A percentile compares a stretch with the other conserved stretches of the same genome.
These are phyloP conservation scores for Brassica nigra DNA, from an alignment of 345 rosid genomes.

Conservation along the genomic window DNA sequence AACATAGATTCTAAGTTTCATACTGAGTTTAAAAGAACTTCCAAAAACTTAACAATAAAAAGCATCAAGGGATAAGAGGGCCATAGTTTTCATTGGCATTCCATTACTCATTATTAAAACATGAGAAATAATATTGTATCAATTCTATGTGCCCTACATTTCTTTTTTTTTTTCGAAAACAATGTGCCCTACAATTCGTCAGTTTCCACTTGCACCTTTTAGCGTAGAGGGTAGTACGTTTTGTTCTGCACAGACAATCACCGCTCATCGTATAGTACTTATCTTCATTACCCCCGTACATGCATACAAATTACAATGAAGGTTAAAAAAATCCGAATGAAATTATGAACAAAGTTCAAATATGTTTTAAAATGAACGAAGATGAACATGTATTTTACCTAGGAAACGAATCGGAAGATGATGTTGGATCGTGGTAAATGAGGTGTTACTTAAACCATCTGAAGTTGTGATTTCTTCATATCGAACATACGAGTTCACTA, in stretches of 20 bases:
- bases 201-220: constrained; percentile 29
- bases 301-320: not conserved
- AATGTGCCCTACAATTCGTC: constrained; percentile 3
- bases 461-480: not conserved
- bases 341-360: not conserved
- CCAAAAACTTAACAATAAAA: not conserved
- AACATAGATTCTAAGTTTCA: not conserved
- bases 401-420: not conserved
- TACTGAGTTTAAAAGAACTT: not conserved
- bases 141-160: constrained; percentile 27
- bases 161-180: no score
- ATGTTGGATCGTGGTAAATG: not conserved
- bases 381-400: not conserved
- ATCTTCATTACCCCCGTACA: not conserved
- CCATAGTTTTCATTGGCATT: constrained; percentile 17
- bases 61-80: constrained; percentile 20
- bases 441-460: not conserved
- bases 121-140: constrained; percentile 7
- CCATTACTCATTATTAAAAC: constrained; percentile 8
- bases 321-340: not conserved
- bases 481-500: not conserved
- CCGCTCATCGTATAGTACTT: not conserved
- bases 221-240: constrained; percentile 12
- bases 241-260: not conserved
- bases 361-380: not conserved